Base-by-base conservation (phyloP, 1,284 basidiomycete genomes). In the Puccinia brachypodii region DNA sequence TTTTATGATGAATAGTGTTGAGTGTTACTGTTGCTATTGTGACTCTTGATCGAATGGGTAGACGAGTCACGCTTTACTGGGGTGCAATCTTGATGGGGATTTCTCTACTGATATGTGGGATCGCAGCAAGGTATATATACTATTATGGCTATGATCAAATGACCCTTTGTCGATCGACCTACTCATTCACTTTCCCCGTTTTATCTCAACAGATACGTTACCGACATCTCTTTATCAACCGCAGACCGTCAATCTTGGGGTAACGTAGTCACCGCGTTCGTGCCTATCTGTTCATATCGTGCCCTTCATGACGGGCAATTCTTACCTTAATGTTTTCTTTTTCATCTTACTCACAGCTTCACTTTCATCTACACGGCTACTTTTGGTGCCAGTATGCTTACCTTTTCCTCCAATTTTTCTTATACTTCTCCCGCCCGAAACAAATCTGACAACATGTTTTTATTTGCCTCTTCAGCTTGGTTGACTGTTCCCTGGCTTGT, bases 41-140 rank as follows among this genome's bases (percentile, higher is more conserved):
- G 76, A 86, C 85, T 7, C 82, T 86, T n/a, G 86, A 86, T 74
- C 84, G 85, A 9, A 81, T 86, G 47, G 86, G 86, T 4, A 83
- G 86, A 42, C 36, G 68, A n/a, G 36, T 64, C 22, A 83, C 82
- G 44, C 31, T 83, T 14, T 80, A 81, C 42, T 74, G 84, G 84
- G 85, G 85, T 16, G 82, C 85, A 1, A 68, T 83, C 50, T 81
- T 84, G 14, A 84, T 84, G 78, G 85, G 84, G 0, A 82, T 84
- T 73, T 80, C 83, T 47, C 82, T 86, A 81, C 83, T 86, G 76
- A 53, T 85, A 28, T 82, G 83, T 64, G 85, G 85, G 11, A 84
- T 83, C 22, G 78, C 50, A 11, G 78, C 78, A 40, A 81, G 53
- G 78, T 81, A 31, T 62, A 14, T 14, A 2, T 8, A 19, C 36